Evolutionary conservation across 176 grass and related monocot species (phyloP).

Genomic region (Aechmea fasciata): DNA sequence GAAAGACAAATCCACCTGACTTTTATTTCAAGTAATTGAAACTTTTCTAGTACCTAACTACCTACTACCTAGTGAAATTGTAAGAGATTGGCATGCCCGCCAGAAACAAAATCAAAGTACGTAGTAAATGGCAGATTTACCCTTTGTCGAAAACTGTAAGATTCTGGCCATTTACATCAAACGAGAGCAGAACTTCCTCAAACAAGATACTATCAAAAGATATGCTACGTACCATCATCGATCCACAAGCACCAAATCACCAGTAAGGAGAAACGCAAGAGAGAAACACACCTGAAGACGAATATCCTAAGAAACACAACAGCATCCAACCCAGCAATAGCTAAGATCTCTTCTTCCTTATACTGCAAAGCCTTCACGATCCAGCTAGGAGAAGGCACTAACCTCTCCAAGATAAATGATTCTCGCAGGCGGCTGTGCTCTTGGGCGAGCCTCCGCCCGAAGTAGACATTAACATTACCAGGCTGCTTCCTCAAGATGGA

Average conservation of each 20-base stretch:
- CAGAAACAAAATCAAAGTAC: no score
- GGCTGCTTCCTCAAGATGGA: constrained; percentile 88
- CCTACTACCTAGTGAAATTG: no score
- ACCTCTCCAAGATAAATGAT: constrained; percentile 68
- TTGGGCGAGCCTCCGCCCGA: constrained; percentile 68
- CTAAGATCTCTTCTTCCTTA: constrained; percentile 70
- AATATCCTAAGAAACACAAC: constrained; percentile 80
- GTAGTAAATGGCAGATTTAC: no score
- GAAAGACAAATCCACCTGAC: no score
- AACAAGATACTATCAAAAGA: constrained; percentile 13
- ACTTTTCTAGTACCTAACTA: no score
- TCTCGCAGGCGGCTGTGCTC: constrained; percentile 43
- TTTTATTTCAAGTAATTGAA: no score
- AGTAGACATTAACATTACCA: constrained; percentile 79
- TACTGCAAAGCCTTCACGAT: constrained; percentile 74
- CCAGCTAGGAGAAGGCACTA: constrained; percentile 73
- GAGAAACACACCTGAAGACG: constrained; percentile 58
- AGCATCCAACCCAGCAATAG: constrained; percentile 71
- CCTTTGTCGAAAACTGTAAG: neutral
- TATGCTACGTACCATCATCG: constrained; percentile 3
- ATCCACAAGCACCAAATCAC: constrained; percentile 16
- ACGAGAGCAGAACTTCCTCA: neutral
- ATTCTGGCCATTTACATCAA: neutral
- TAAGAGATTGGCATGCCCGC: no score
- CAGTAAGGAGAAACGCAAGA: constrained; percentile 12